Conservation (phyloP, 305 asterid species). For the Fraxinus floribunda region DNA sequence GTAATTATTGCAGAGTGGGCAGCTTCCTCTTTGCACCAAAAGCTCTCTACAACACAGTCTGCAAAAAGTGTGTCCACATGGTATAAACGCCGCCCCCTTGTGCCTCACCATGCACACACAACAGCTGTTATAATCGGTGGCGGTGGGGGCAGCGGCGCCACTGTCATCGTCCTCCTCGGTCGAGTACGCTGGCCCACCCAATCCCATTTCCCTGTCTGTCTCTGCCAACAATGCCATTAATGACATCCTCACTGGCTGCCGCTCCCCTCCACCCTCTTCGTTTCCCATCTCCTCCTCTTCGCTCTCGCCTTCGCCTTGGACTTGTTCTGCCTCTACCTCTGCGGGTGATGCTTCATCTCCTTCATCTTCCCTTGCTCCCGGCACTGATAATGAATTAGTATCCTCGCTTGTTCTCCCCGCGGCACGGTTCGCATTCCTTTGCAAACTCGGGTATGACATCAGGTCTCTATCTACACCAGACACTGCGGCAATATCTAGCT, state of each 20-base stretch:
- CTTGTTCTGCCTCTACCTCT: background rate
- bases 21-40: conserved; percentile 4
- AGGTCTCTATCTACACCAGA: background rate
- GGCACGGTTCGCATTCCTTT: conserved; percentile 19
- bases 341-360: background rate
- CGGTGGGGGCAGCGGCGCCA: background rate
- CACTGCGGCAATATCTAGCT: background rate
- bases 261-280: conserved; percentile 10
- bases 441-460: conserved; percentile 1
- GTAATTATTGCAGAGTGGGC: conserved; percentile 8
- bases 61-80: conserved; percentile 2
- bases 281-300: conserved; percentile 29
- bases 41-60: background rate
- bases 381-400: conserved; percentile 5
- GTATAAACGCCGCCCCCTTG: background rate
- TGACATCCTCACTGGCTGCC: conserved; percentile 55
- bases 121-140: background rate
- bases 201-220: conserved; percentile 49
- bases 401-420: conserved; percentile 20
- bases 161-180: conserved; percentile 17
- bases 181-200: conserved; percentile 30
- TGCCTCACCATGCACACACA: conserved; percentile 3
- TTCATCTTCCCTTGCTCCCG: background rate
- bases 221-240: conserved; percentile 68
- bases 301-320: conserved; percentile 22